Conservation (phyloP, 73 alveolate species). For the Paramecium octaurelia region DNA sequence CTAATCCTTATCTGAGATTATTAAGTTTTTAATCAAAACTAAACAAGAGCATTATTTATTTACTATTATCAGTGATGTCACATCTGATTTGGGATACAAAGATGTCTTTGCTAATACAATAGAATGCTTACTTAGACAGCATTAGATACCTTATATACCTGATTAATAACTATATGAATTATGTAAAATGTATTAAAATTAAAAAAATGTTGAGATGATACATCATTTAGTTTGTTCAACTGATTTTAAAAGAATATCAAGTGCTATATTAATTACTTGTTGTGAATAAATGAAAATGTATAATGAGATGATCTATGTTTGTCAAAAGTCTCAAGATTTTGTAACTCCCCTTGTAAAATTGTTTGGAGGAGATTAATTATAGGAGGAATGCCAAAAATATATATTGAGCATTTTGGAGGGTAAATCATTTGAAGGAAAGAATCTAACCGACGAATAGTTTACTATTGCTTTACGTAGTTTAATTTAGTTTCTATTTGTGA, state of each 20-base stretch:
- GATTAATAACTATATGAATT: constrained; percentile 29
- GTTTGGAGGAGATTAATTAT: background rate
- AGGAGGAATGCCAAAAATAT: background rate
- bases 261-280: background rate
- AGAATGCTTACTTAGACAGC: background rate
- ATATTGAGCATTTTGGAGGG: background rate
- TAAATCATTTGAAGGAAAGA: background rate
- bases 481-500: background rate
- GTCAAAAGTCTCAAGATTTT: background rate
- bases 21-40: background rate
- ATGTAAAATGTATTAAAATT: background rate
- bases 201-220: background rate
- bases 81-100: background rate
- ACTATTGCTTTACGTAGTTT: background rate
- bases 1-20: background rate
- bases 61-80: constrained; percentile 2
- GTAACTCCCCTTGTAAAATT: constrained; percentile 32
- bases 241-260: background rate
- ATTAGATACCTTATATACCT: constrained; percentile 8
- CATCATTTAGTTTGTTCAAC: constrained; percentile 10
- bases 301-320: constrained; percentile 22
- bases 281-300: constrained; percentile 7
- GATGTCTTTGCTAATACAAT: background rate
- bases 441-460: background rate
- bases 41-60: background rate